Percentiles rank a stretch among this genome's conserved stretches.
Conservation (phyloP, 306 rosid species). For the Trifolium subterraneum region DNA sequence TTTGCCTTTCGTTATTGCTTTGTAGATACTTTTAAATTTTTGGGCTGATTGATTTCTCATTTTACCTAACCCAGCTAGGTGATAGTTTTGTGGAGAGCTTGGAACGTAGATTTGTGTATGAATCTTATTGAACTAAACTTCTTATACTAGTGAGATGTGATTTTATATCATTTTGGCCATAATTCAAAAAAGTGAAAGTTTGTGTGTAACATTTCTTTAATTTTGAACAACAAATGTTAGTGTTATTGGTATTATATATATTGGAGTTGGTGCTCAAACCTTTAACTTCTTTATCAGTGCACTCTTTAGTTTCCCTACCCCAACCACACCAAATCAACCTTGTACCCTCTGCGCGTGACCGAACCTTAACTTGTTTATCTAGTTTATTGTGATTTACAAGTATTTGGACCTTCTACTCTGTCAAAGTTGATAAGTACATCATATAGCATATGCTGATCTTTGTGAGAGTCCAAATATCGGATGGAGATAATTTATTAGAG, state of each 20-base stretch:
- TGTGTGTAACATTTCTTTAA: background rate
- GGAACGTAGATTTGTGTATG: background rate
- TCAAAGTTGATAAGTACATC: conserved; percentile 2
- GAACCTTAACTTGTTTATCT: conserved; percentile 2
- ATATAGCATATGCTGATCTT: background rate
- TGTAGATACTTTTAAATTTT: background rate
- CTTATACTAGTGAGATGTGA: background rate
- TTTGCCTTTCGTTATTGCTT: background rate
- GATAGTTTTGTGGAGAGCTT: background rate
- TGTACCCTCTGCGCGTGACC: background rate
- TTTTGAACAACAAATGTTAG: background rate
- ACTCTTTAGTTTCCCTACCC: background rate
- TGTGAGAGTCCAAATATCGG: background rate
- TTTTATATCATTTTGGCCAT: background rate
- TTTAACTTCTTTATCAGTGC: too few relatives aligned
- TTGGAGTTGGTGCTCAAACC: too few relatives aligned
- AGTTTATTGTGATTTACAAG: conserved; percentile 20
- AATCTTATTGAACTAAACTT: conserved; percentile 9
- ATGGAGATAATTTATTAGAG: background rate
- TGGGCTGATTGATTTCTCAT: background rate
- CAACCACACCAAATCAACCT: background rate
- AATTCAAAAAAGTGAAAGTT: background rate
- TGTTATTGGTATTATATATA: too few relatives aligned
- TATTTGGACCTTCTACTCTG: conserved; percentile 4
- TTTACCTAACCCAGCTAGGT: background rate